Evolutionary conservation across 768 basidiomycete genomes (phyloP), one percentile per base, ranked within the genome.

Genomic region (Naematelia aurantialba): DNA sequence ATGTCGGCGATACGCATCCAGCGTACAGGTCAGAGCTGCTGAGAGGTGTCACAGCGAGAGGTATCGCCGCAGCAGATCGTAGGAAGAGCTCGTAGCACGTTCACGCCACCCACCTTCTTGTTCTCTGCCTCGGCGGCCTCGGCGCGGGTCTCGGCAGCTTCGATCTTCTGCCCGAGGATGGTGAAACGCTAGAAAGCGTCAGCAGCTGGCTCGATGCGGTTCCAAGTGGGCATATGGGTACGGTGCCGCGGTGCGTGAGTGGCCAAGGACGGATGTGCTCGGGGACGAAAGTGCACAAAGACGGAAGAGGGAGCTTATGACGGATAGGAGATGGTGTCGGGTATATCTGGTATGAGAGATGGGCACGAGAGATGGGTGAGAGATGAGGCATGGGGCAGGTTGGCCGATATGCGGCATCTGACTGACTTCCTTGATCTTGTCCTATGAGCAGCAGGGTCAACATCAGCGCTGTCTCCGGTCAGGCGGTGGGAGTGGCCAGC

Each of bases 81-180:
- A n/a, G n/a, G n/a, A n/a, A n/a, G n/a, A n/a, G n/a, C n/a, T n/a
- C n/a, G n/a, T n/a, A n/a, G n/a, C n/a, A n/a, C 19, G 42, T 44
- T 12, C 42, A 44, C 44, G 24, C 3, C 10, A 62, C 71, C 34
- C 58, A 75, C 75, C 60, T 67, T 80, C 84, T 92, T 94, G 81
- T 84, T 85, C 81, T 89, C 86, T 2, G 80, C 81, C 76, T 98
- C 94, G 11, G 91, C 89, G 12, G 79, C 82, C 70, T 99, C 96
- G 29, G 94, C 96, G 56, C 96, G 89, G 24, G 78, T 75, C 56
- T 88, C 79, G 44, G 91, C 87, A 52, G 71, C 73, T 77, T 99
- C 96, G 54, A 90, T 91, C 81, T 98, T 93, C 34, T 76, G 74
- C 63, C 91, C 63, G 61, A 70, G 62, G 34, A 70, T 63, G 66